Base-by-base conservation (phyloP, 139 green algal genomes). In the Closterium sp. region DNA sequence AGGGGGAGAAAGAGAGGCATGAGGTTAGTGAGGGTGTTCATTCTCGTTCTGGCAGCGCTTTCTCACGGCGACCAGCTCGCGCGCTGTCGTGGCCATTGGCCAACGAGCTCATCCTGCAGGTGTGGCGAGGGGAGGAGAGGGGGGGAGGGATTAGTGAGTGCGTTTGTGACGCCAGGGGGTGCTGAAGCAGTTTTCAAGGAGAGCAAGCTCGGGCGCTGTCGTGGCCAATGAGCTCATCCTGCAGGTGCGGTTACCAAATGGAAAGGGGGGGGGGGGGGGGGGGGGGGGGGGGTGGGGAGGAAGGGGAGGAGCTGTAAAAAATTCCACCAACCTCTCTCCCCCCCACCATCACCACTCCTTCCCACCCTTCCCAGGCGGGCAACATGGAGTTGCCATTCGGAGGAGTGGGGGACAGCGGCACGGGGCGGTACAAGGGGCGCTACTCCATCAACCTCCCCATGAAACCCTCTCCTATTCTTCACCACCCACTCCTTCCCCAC, bases 341-440 rank as follows among this genome's bases (percentile, higher is more conserved):
- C 4, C 24, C 28, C 4, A 2, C 22, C 30, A 2, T 11, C 30
- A 28, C 34, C 70, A 28, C 27, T 5, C n/a, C 88, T 4, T n/a
- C 9, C 27, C 4, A 3, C 30, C 22, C 2, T 6, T 9, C 89
- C 31, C 70, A 92, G 89, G n/a, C 86, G 42, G 73, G 21, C 21
- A 91, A 91, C 73, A 3, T 31, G 28, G 79, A 24, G 5, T 84
- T 96, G 73, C 94, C 94, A 27, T 96, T 96, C 42, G 94, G 94
- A 34, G 94, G 94, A 3, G 91, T 96, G 27, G 94, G 93, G 0
- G 94, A 95, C 24, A 96, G 94, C 62, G 93, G 94, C 9, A 88
- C 89, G 21, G 94, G 94, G 6, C 9, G 34, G 30, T 95, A 96
- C 62, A 93, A 96, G 84, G 94, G 94, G 9, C 84, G 42, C 31